Conservation (phyloP, 2,329 filamentous ascomycete genomes). For the Bipolaris bicolor region DNA sequence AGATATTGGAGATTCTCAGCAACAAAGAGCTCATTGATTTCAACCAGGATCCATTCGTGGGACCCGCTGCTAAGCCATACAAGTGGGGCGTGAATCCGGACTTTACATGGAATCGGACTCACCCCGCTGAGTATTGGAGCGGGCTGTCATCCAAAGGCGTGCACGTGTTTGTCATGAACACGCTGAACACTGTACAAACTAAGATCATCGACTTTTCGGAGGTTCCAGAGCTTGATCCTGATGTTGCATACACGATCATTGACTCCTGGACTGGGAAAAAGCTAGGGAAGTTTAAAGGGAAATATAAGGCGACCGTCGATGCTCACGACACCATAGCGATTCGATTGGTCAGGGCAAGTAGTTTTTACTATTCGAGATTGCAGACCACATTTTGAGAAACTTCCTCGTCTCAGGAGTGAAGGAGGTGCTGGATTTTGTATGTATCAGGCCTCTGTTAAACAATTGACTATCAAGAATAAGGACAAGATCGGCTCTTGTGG, state of each 20-base stretch:
- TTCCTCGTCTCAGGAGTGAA: not conserved
- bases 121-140: constrained; percentile 40
- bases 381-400: not conserved
- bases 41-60: constrained; percentile 54
- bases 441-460: too few relatives aligned
- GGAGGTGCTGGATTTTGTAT: too few relatives aligned
- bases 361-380: not conserved
- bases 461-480: too few relatives aligned
- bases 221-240: constrained; percentile 26
- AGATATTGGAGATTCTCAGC: constrained; percentile 50
- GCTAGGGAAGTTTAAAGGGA: constrained; percentile 6
- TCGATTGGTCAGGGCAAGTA: not conserved
- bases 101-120: constrained; percentile 55
- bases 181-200: constrained; percentile 17
- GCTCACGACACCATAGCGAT: constrained; percentile 7
- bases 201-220: constrained; percentile 28
- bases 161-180: constrained; percentile 38
- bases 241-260: constrained; percentile 20
- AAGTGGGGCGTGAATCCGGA: constrained; percentile 59
- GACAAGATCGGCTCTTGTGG: not conserved
- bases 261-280: constrained; percentile 30
- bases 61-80: constrained; percentile 49
- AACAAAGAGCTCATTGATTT: constrained; percentile 53
- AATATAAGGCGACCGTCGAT: constrained; percentile 2
- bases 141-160: constrained; percentile 30